Evolutionary conservation across 1,284 basidiomycete species (phyloP), one percentile per base, ranked within the genome.

Genomic region (Irpex rosettiformis): DNA sequence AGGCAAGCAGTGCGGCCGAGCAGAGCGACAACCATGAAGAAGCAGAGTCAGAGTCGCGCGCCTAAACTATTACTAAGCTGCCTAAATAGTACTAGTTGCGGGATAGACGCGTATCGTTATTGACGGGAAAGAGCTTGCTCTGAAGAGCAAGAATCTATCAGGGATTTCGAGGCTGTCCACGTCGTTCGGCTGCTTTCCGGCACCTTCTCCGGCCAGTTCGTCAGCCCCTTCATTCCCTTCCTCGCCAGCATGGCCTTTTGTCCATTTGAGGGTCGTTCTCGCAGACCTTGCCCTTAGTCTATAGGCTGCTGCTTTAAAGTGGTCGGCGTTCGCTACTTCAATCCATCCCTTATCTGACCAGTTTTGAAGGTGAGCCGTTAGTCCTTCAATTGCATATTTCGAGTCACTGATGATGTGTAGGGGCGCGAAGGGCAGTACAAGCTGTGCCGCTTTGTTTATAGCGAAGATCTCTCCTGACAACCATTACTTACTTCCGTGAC

Each of bases 141-240:
- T n/a, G n/a, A n/a, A n/a, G n/a, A n/a, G n/a, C n/a, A n/a, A n/a
- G n/a, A n/a, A n/a, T n/a, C n/a, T n/a, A n/a, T n/a, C n/a, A n/a
- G n/a, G n/a, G n/a, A n/a, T n/a, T n/a, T n/a, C n/a, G n/a, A n/a
- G n/a, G n/a, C n/a, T n/a, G n/a, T n/a, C n/a, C n/a, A n/a, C n/a
- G n/a, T n/a, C n/a, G n/a, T n/a, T n/a, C n/a, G n/a, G n/a, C n/a
- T n/a, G 30, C 30, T 65, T 67, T 16, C n/a, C 4, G 0, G 65
- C 65, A 0, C 68, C 72, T 29, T 58, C 53, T 0, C 57, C 61
- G 0, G 70, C 73, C 0, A 67, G 58, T 0, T 5, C 1, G 52
- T 72, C 67, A 0, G 72, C 69, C 7, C 42, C 57, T 33, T 73
- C 67, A 22, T 73, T 70, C 2, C 66, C 62, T 8, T n/a, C 42